Percentiles rank a stretch among this genome's conserved stretches.
These are phyloP conservation scores for Apiospora arundinis DNA, from an alignment of 2,329 filamentous ascomycete species.

Conservation along the genomic window DNA sequence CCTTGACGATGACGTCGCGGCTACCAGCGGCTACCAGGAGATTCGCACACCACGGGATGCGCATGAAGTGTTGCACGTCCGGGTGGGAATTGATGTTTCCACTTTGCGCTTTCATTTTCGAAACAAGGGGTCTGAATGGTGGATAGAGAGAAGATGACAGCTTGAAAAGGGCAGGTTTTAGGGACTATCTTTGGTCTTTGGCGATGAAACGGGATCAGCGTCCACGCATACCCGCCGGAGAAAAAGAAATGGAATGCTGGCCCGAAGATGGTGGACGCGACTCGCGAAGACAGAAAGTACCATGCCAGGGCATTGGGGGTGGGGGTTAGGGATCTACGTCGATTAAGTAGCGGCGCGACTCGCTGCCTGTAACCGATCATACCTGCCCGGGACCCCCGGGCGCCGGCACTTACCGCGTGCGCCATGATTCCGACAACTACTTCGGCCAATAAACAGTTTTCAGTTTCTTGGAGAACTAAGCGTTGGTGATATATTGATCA, in stretches of 20 bases:
- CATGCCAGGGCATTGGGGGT: background rate
- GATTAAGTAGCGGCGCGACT: background rate
- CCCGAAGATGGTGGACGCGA: background rate
- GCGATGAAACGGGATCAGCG: background rate
- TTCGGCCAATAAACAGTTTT: background rate
- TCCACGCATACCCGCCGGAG: background rate
- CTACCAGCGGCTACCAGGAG: background rate
- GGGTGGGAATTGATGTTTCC: background rate
- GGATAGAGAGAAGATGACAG: background rate
- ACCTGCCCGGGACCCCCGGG: background rate
- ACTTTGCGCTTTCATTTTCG: background rate
- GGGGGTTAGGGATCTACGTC: background rate
- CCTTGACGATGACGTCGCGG: background rate
- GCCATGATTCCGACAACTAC: background rate
- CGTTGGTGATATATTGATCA: too few relatives aligned
- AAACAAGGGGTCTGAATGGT: background rate
- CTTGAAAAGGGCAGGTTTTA: background rate
- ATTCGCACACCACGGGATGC: slow-evolving; percentile 23
- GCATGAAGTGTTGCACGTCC: slow-evolving; percentile 33
- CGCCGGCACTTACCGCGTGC: background rate
- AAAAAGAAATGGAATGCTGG: background rate
- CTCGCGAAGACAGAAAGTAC: background rate
- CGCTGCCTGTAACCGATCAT: background rate
- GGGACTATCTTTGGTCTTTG: background rate
- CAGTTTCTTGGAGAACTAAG: background rate